These are phyloP conservation scores for Hypoxylon sp. DNA, from an alignment of 2,329 filamentous ascomycete genomes.

Conservation along the genomic window DNA sequence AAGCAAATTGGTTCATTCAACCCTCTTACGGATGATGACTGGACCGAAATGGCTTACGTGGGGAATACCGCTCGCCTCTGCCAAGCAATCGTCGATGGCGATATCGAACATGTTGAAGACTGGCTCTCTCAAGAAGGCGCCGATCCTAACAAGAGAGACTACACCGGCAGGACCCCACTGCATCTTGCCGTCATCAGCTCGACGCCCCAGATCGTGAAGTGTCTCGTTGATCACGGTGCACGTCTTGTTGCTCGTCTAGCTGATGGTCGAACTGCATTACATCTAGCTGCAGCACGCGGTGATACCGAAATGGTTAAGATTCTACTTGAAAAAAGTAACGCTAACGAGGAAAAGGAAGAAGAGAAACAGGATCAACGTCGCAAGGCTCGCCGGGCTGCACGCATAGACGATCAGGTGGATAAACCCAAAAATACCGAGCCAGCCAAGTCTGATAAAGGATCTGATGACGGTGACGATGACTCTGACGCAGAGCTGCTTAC, in stretches of 20 bases:
- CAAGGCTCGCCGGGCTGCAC: constrained; percentile 51
- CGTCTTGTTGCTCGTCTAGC: constrained; percentile 79
- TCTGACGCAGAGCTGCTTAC: constrained; percentile 62
- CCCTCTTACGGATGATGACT: constrained; percentile 83
- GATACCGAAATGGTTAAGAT: constrained; percentile 75
- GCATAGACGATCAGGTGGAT: constrained; percentile 40
- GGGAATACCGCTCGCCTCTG: constrained; percentile 82
- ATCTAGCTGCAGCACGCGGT: constrained; percentile 80
- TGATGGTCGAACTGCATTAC: constrained; percentile 85
- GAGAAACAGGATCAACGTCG: constrained; percentile 65
- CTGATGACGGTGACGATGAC: constrained; percentile 54
- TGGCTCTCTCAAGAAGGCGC: constrained; percentile 76
- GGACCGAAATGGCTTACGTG: constrained; percentile 92
- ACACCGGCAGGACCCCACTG: constrained; percentile 81
- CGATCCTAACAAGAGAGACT: constrained; percentile 79
- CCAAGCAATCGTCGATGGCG: constrained; percentile 81
- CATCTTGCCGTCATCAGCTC: constrained; percentile 80
- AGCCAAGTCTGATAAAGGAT: constrained; percentile 45
- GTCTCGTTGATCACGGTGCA: constrained; percentile 77
- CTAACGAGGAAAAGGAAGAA: constrained; percentile 77
- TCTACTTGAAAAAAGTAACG: constrained; percentile 78
- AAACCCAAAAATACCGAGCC: constrained; percentile 37
- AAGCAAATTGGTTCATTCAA: constrained; percentile 75
- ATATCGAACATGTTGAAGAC: constrained; percentile 75
- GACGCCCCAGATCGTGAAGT: constrained; percentile 75